Evolutionary conservation across 2,329 filamentous ascomycete genomes (phyloP).

Genomic region (Lizonia empirigonia): DNA sequence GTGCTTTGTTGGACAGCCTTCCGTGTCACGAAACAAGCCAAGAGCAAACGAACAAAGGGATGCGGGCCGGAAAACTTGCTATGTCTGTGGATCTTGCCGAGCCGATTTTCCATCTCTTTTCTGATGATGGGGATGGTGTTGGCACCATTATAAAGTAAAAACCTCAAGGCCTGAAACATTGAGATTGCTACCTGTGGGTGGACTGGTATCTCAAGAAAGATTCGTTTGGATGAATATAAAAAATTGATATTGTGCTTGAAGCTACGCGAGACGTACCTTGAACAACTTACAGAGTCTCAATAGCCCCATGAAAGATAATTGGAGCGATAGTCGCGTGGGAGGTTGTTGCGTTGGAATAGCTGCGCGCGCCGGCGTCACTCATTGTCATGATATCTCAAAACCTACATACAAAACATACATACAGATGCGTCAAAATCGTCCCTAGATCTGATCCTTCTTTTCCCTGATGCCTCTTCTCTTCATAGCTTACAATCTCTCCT

Average conservation of each 20-base stretch:
- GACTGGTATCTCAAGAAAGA: not conserved
- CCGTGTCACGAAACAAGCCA: constrained; percentile 5
- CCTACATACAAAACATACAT: constrained; percentile 17
- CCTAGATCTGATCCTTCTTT: constrained; percentile 1
- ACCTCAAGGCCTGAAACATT: not conserved
- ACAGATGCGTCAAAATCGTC: constrained; percentile 8
- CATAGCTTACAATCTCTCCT: constrained; percentile 57
- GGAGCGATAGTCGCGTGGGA: constrained; percentile 10
- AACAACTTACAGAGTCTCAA: constrained; percentile 6
- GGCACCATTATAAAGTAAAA: not conserved
- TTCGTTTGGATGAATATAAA: not conserved
- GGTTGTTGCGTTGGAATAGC: constrained; percentile 15
- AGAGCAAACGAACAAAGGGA: constrained; percentile 3
- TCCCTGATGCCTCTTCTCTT: not conserved
- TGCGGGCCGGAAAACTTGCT: not conserved
- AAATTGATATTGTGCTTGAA: not conserved
- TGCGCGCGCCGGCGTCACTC: constrained; percentile 17
- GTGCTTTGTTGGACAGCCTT: constrained; percentile 1
- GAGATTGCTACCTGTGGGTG: too few relatives aligned
- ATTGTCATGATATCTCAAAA: constrained; percentile 13
- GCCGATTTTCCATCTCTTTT: not conserved
- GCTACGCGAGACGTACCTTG: not conserved
- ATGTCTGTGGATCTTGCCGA: not conserved
- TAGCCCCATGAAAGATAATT: not conserved
- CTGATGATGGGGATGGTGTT: not conserved